Evolutionary conservation across 768 basidiomycete genomes (phyloP), one percentile per base, ranked within the genome.

Genomic region (Fomitopsis serialis): DNA sequence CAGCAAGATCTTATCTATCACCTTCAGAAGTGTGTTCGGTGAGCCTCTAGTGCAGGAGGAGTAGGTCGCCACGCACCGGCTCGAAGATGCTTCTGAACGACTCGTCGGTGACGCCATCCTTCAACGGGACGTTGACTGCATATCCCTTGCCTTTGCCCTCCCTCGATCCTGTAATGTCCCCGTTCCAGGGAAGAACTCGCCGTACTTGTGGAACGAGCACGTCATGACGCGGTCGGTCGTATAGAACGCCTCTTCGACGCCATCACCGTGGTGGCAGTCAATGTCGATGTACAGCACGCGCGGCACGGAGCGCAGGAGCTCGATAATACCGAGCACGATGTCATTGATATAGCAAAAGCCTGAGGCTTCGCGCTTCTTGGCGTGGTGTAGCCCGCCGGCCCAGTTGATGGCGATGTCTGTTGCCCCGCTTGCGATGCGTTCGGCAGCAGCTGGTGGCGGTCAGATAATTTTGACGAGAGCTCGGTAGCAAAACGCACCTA

Each of bases 261-360:
- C 96, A 66, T 98, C 97, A 17, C 97, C 96, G 68, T 99, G 97
- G 67, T 98, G 97, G 48, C 93, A 93, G 69, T 98, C 97, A 54
- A 98, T 94, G 71, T 99, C 96, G 69, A 99, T 87, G 67, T 99
- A 98, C 27, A 99, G 74, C 15, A 99, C 96, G 50, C 97, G 85
- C 2, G 90, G 78, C 63, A 84, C 83, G 52, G 76, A 81, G 59
- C 94, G 82, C n/a, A 96, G 74, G 8, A 99, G 84, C 68, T 97
- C 96, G 45, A 99, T 78, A 36, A 97, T 96, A 42, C 85, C 88
- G 23, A 98, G 84, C 0, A 97, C 94, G 66, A 98, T 99, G 69
- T 95, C 91, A 69, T 99, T 99, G 71, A 98, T 87, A 75, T 98
- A 99, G 76, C 97, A 99, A 72, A 99, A 99, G 13, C 97, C 97